These are phyloP conservation scores for Dendrobium chrysotoxum DNA, from an alignment of 106 monocot species.

Conservation along the genomic window DNA sequence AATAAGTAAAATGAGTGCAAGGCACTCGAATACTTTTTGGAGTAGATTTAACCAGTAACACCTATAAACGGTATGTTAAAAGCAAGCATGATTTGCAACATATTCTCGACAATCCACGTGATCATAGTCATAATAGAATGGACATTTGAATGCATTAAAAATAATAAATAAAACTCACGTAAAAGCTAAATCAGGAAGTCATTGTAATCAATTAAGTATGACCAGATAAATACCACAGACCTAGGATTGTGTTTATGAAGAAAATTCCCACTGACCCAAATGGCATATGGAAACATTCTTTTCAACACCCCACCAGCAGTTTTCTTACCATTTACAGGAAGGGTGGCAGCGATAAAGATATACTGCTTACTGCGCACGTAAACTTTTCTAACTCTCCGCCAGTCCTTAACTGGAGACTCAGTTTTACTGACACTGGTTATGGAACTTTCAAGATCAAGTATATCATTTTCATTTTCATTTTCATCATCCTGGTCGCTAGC, in stretches of 20 bases:
- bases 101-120: neutral
- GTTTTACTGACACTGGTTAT: slow-evolving; percentile 10
- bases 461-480: slow-evolving; percentile 14
- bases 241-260: slow-evolving; percentile 94
- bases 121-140: neutral
- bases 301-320: slow-evolving; percentile 91
- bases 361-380: slow-evolving; percentile 95
- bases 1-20: neutral
- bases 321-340: slow-evolving; percentile 87
- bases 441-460: slow-evolving; percentile 9
- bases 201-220: neutral
- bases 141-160: neutral
- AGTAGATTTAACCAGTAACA: neutral
- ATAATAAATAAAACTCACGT: neutral
- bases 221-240: slow-evolving; percentile 17
- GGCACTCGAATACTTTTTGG: neutral
- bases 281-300: slow-evolving; percentile 87
- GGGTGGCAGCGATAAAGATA: slow-evolving; percentile 93
- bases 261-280: slow-evolving; percentile 78
- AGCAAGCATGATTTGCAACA: neutral
- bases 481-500: slow-evolving; percentile 16
- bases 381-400: slow-evolving; percentile 80
- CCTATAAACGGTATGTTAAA: neutral
- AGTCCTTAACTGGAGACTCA: slow-evolving; percentile 33
- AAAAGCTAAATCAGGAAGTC: neutral